Evolutionary conservation across 805 yeast species (phyloP), one percentile per base, ranked within the genome.

Genomic region (Starmerella riodocensis): DNA sequence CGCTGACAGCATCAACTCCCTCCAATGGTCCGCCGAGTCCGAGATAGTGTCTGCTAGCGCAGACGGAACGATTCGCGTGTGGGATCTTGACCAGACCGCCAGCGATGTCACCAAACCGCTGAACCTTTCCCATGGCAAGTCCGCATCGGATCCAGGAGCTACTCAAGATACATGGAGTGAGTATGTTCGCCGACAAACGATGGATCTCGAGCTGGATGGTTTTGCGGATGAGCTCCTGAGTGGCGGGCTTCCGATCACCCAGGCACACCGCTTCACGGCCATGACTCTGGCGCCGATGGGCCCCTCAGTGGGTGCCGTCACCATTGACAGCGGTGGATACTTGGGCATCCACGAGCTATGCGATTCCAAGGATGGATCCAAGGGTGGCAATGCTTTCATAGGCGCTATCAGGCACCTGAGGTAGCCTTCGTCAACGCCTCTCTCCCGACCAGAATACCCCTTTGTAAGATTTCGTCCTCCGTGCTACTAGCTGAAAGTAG

Each of bases 51-150:
- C 78, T 1, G 75, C 79, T 6, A 71, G 78, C 2, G 59, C 63
- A 34, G 84, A 78, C 51, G 85, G 85, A 4, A 70, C 66, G 39
- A 68, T 79, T n/a, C 63, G 76, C 9, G 74, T 73, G 42, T 78
- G 86, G 86, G 73, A 73, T 54, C 59, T 73, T 14, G 39, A 43
- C 18, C 36, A 41, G 25, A 42, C 43, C 17, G 21, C 29, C 13
- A 6, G 14, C 24, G 14, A 29, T 27, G 3, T 6, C 8, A 4
- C 23, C 12, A 6, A 13, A 11, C 32, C 27, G 22, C 4, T 18
- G 14, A 8, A 21, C 36, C 6, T n/a, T 22, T 26, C 34, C 6
- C 4, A 14, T 11, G 25, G 23, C 34, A 25, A 16, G 29, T 13
- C 19, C 11, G 23, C 4, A 14, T 6, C 32, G 12, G 30, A 9